Conservation (phyloP, 768 basidiomycete genomes). For the Rhizopogon roseolus region DNA sequence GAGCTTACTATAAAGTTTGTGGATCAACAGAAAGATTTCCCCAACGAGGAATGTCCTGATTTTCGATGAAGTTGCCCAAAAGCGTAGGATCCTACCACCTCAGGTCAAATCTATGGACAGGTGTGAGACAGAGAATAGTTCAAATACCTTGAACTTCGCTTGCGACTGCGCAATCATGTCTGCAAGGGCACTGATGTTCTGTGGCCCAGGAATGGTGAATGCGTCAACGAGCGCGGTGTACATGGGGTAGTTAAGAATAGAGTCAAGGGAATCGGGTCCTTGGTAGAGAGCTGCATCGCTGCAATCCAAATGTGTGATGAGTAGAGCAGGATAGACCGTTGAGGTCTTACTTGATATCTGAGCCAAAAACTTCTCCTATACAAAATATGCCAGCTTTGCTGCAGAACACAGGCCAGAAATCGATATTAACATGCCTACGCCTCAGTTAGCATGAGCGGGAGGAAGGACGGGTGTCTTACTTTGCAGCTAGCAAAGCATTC, state of each 20-base stretch:
- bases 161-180: constrained; percentile 50
- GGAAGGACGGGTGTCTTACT: constrained; percentile 16
- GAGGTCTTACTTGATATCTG: constrained; percentile 41
- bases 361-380: constrained; percentile 73
- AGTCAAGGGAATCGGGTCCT: constrained; percentile 57
- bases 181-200: constrained; percentile 54
- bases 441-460: neutral
- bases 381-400: constrained; percentile 78
- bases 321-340: neutral
- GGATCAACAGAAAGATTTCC: constrained; percentile 66
- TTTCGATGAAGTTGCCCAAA: constrained; percentile 78
- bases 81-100: constrained; percentile 17
- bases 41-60: constrained; percentile 76
- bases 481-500: constrained; percentile 20
- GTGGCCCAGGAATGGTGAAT: constrained; percentile 66
- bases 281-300: constrained; percentile 58
- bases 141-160: constrained; percentile 40
- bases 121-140: neutral
- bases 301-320: constrained; percentile 9
- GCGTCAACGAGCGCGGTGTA: constrained; percentile 59
- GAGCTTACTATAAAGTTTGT: constrained; percentile 59
- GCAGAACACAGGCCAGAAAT: constrained; percentile 77
- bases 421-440: constrained; percentile 57
- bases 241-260: constrained; percentile 69
- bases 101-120: neutral